Evolutionary conservation across 805 yeast genomes (phyloP).

Genomic region (Yarrowia sp.): DNA sequence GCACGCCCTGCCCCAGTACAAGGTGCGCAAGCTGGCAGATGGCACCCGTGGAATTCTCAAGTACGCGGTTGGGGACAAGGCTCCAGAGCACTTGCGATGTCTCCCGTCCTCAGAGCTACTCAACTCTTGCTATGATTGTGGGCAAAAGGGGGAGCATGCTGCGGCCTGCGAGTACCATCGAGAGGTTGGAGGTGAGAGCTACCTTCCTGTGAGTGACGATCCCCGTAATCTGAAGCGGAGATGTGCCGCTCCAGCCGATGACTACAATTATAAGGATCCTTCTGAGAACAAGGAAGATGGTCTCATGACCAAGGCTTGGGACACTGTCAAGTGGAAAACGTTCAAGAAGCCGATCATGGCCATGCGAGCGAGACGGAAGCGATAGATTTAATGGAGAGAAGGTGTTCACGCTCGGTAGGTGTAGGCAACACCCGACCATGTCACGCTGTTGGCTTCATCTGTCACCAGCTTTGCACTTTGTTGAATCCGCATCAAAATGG

Average conservation of each 20-base stretch:
- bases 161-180: neutral
- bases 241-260: neutral
- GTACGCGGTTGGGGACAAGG: neutral
- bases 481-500: too few relatives aligned
- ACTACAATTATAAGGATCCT: neutral
- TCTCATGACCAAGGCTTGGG: neutral
- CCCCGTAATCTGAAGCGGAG: neutral
- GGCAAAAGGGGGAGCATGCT: neutral
- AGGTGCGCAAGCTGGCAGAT: neutral
- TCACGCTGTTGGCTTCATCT: too few relatives aligned
- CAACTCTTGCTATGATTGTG: neutral
- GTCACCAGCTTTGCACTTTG: too few relatives aligned
- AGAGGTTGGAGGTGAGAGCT: neutral
- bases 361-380: neutral
- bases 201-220: neutral
- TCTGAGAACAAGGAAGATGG: neutral
- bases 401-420: too few relatives aligned
- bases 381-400: too few relatives aligned
- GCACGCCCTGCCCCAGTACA: neutral
- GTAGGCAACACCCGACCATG: too few relatives aligned
- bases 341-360: neutral
- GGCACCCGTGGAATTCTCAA: neutral
- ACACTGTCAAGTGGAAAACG: neutral
- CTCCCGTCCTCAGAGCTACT: neutral
- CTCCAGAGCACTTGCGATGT: neutral